These are phyloP conservation scores for Spiraea crenata DNA, from an alignment of 331 rosid genomes.

Conservation along the genomic window DNA sequence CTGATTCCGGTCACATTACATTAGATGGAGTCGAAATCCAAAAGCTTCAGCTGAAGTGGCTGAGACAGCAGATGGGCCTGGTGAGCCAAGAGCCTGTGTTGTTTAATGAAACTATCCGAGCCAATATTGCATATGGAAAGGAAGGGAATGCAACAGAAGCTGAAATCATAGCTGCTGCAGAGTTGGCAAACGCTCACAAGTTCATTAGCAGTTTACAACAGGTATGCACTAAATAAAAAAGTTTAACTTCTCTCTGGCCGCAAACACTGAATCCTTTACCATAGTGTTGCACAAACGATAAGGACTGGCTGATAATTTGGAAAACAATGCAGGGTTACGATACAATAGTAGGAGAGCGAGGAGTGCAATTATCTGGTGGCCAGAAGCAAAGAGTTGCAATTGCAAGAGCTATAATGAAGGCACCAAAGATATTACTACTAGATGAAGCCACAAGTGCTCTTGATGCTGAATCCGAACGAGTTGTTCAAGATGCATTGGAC, in stretches of 20 bases:
- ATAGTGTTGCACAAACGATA: not conserved
- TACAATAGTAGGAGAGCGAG: conserved; percentile 63
- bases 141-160: conserved; percentile 36
- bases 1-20: conserved; percentile 39
- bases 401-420: conserved; percentile 71
- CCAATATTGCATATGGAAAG: conserved; percentile 48
- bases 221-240: not conserved
- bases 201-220: conserved; percentile 43
- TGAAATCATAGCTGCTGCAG: conserved; percentile 45
- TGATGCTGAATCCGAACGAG: conserved; percentile 71
- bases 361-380: conserved; percentile 74
- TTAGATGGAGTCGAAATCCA: conserved; percentile 45
- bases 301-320: not conserved
- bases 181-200: conserved; percentile 43
- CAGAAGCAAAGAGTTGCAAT: conserved; percentile 83
- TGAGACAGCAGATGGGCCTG: conserved; percentile 48
- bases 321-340: conserved; percentile 50
- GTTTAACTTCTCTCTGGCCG: not conserved
- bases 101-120: conserved; percentile 43
- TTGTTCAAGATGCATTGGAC: conserved; percentile 72
- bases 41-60: conserved; percentile 39
- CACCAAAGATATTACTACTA: conserved; percentile 58
- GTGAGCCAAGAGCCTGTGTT: conserved; percentile 58
- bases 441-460: conserved; percentile 92
- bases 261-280: not conserved